A percentile compares a stretch with the other conserved stretches of the same genome.
These are phyloP conservation scores for Colletotrichum nymphaeae DNA, from an alignment of 2,329 filamentous ascomycete genomes.

Conservation along the genomic window DNA sequence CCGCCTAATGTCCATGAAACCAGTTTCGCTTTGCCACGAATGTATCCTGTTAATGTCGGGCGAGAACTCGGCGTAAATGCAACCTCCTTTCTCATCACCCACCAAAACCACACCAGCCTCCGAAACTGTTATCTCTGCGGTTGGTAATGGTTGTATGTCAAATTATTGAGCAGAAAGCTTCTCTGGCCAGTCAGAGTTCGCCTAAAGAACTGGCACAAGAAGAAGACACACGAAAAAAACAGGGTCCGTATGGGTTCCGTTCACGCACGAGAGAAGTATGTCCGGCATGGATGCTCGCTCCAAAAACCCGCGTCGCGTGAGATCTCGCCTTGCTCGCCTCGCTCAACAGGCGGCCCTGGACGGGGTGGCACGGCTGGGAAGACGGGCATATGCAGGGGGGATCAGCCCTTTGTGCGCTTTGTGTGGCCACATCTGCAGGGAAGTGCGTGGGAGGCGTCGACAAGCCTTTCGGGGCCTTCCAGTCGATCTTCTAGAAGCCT, in stretches of 20 bases:
- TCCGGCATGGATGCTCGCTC: constrained; percentile 10
- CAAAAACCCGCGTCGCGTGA: constrained; percentile 3
- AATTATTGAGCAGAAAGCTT: background rate
- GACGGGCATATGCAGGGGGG: constrained; percentile 3
- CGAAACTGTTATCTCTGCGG: constrained; percentile 15
- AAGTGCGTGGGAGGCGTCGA: constrained; percentile 24
- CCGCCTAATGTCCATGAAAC: background rate
- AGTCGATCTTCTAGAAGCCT: constrained; percentile 35
- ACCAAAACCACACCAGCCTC: background rate
- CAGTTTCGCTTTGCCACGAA: background rate
- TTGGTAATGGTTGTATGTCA: constrained; percentile 29
- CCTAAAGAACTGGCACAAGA: background rate
- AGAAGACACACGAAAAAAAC: background rate
- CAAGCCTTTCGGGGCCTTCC: constrained; percentile 10
- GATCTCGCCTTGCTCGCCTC: constrained; percentile 22
- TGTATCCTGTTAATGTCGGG: constrained; percentile 4
- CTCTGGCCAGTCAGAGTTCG: constrained; percentile 12
- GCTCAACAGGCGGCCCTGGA: constrained; percentile 11
- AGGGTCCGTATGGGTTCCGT: background rate
- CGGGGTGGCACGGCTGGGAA: background rate
- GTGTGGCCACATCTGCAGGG: background rate
- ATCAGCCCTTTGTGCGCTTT: background rate
- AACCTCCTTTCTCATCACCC: background rate
- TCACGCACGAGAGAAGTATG: background rate
- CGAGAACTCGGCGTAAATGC: constrained; percentile 13